Percentiles rank a stretch among this genome's conserved stretches.
Evolutionary conservation across 73 alveolate genomes (phyloP).

Genomic region (Tetrahymena borealis): DNA sequence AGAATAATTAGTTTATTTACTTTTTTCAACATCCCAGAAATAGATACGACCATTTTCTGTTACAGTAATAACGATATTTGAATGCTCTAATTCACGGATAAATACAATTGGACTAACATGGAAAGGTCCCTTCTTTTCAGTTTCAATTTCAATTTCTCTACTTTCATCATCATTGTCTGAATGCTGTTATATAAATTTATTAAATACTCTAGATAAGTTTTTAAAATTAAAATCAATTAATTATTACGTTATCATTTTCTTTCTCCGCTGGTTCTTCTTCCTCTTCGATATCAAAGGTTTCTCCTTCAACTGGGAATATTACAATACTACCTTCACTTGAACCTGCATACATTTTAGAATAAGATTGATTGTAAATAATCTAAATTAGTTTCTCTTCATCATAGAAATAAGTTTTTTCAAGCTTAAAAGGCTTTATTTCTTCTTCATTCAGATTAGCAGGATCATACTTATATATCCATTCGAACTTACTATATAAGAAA

Average conservation of each 20-base stretch:
- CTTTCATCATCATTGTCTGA: neutral
- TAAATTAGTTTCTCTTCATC: neutral
- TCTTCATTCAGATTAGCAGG: constrained; percentile 19
- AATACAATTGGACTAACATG: constrained; percentile 16
- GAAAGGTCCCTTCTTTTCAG: constrained; percentile 23
- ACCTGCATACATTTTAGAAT: constrained; percentile 3
- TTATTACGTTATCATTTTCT: constrained; percentile 4
- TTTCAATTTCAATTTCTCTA: constrained; percentile 12
- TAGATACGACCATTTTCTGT: constrained; percentile 6
- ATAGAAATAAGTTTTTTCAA: constrained; percentile 9
- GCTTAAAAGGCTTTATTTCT: constrained; percentile 19
- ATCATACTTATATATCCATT: constrained; percentile 28
- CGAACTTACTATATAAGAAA: constrained; percentile 9
- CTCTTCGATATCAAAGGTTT: constrained; percentile 7
- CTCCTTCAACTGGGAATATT: constrained; percentile 18
- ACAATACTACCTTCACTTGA: constrained; percentile 9
- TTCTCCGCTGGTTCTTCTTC: constrained; percentile 19
- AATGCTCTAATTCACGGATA: constrained; percentile 15
- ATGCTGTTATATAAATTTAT: neutral
- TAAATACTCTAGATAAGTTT: neutral
- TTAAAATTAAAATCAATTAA: neutral
- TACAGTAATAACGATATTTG: constrained; percentile 21
- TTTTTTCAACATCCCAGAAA: constrained; percentile 21
- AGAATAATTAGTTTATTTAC: neutral
- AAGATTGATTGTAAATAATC: constrained; percentile 17